A percentile compares a stretch with the other conserved stretches of the same genome.
Evolutionary conservation across 805 yeast genomes (phyloP).

Genomic region (Kregervanrija fluxuum): DNA sequence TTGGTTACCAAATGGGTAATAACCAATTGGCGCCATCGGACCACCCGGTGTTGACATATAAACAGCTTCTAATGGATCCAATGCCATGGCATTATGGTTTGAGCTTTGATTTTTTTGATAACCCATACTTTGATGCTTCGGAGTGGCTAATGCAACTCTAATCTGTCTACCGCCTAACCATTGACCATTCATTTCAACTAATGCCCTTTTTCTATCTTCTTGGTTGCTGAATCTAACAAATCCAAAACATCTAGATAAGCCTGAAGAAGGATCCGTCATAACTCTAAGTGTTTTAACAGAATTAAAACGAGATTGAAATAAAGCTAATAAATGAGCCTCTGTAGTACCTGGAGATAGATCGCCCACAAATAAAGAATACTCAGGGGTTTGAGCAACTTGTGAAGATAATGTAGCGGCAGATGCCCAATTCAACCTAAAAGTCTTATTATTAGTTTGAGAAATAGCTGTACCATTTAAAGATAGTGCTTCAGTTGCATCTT

Average conservation of each 20-base stretch:
- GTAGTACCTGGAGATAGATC: constrained; percentile 73
- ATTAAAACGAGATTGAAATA: constrained; percentile 59
- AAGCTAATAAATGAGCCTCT: constrained; percentile 67
- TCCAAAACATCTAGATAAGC: constrained; percentile 73
- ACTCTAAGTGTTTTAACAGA: constrained; percentile 76
- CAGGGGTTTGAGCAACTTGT: constrained; percentile 67
- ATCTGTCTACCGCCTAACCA: constrained; percentile 75
- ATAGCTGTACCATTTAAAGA: constrained; percentile 57
- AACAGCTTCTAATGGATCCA: constrained; percentile 16
- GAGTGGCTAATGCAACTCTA: constrained; percentile 74
- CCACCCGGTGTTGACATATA: constrained; percentile 14
- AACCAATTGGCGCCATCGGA: constrained; percentile 19
- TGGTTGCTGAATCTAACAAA: constrained; percentile 72
- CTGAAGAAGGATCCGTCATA: constrained; percentile 79
- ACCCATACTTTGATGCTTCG: constrained; percentile 38
- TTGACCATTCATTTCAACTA: constrained; percentile 69
- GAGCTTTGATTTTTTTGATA: constrained; percentile 8
- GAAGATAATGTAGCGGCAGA: constrained; percentile 71
- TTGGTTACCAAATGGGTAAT: constrained; percentile 8
- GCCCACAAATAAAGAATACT: constrained; percentile 75
- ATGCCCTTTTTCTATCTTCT: constrained; percentile 59
- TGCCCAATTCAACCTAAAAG: constrained; percentile 78
- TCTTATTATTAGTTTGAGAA: constrained; percentile 52
- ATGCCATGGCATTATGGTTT: constrained; percentile 7
- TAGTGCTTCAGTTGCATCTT: constrained; percentile 64